phyloP scores from a whole-genome alignment of 805 yeast genomes.

The Kazachstania viticola region DNA sequence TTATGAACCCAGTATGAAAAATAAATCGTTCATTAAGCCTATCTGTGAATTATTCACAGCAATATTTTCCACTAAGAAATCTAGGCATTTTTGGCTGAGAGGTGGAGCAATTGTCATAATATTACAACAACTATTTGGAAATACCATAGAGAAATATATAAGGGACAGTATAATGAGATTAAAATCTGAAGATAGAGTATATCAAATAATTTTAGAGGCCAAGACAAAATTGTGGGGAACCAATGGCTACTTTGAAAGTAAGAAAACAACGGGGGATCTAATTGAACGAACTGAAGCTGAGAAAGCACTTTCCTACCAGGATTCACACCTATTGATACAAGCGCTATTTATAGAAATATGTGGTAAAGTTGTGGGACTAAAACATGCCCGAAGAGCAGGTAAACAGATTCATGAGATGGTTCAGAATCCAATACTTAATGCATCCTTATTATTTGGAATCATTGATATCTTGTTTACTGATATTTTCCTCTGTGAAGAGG shows the following conservation, averaged over 20 bases:
- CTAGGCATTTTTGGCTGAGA: conserved; percentile 61
- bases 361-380: conserved; percentile 61
- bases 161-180: conserved; percentile 27
- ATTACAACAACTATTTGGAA: conserved; percentile 76
- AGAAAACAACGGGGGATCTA: conserved; percentile 17
- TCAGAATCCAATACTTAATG: conserved; percentile 63
- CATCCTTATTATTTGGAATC: conserved; percentile 47
- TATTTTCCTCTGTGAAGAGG: conserved; percentile 3
- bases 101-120: conserved; percentile 76
- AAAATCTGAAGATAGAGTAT: conserved; percentile 31
- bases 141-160: conserved; percentile 67
- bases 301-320: conserved; percentile 40
- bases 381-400: conserved; percentile 54
- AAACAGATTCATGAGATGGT: conserved; percentile 47
- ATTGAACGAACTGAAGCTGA: conserved; percentile 36
- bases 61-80: conserved; percentile 51
- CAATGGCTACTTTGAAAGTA: conserved; percentile 38
- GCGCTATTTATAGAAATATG: conserved; percentile 51
- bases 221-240: conserved; percentile 38
- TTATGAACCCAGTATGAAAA: background rate
- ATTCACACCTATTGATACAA: conserved; percentile 46
- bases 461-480: conserved; percentile 46
- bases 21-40: conserved; percentile 59
- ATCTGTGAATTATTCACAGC: conserved; percentile 66
- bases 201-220: conserved; percentile 28